Conservation (phyloP, 768 basidiomycete genomes). For the Trametes punicea region DNA sequence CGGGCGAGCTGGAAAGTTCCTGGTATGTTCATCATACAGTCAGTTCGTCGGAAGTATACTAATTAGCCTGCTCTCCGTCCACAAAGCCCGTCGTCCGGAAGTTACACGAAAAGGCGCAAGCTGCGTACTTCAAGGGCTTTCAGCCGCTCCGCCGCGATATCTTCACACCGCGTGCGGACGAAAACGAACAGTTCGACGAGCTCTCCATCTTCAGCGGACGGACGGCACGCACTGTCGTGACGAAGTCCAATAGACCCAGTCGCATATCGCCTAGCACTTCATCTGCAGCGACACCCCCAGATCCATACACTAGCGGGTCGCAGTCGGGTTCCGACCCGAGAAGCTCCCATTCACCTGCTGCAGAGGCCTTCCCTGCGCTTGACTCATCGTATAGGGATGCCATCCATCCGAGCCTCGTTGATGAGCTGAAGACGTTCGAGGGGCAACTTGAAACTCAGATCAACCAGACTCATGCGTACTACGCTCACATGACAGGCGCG, state of each 20-base stretch:
- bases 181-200: slow-evolving; percentile 56
- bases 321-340: slow-evolving; percentile 2
- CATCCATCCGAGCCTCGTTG: slow-evolving; percentile 32
- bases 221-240: slow-evolving; percentile 55
- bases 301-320: slow-evolving; percentile 2
- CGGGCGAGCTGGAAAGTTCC: slow-evolving; percentile 66
- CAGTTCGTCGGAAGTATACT: neutral
- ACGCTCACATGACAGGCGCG: neutral
- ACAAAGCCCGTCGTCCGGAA: slow-evolving; percentile 62
- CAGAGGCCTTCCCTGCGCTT: slow-evolving; percentile 18
- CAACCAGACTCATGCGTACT: slow-evolving; percentile 17
- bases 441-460: slow-evolving; percentile 30
- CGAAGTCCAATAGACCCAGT: slow-evolving; percentile 34
- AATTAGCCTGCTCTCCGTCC: neutral
- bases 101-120: slow-evolving; percentile 57
- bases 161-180: slow-evolving; percentile 46
- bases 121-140: slow-evolving; percentile 45
- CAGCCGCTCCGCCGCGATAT: slow-evolving; percentile 51
- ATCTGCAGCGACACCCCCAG: slow-evolving; percentile 8
- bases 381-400: slow-evolving; percentile 23
- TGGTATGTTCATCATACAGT: slow-evolving; percentile 40
- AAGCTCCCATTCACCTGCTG: slow-evolving; percentile 13
- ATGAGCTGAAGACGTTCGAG: slow-evolving; percentile 31
- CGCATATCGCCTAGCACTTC: slow-evolving; percentile 14
- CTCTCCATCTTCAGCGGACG: slow-evolving; percentile 75